phyloP scores from a whole-genome alignment of 495 filamentous ascomycete genomes.

The Trypethelium eluteriae region DNA sequence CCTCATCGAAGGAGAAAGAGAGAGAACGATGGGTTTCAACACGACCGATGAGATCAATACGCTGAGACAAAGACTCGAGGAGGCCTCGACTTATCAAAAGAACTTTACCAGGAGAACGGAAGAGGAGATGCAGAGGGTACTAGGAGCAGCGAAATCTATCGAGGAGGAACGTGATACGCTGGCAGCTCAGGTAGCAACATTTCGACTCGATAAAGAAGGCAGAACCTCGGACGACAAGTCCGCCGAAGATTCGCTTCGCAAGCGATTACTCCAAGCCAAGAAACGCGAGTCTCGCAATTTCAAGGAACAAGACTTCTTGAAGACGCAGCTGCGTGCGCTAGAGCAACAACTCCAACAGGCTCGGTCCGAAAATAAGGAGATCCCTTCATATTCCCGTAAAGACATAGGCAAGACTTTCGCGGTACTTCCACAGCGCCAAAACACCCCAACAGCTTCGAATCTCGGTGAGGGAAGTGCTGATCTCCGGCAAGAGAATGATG shows the following conservation, averaged over 20 bases:
- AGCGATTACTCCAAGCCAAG: not conserved
- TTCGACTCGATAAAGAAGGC: not conserved
- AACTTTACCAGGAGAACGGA: conserved; percentile 2
- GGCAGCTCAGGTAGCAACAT: not conserved
- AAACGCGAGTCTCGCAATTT: conserved; percentile 2
- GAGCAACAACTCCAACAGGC: not conserved
- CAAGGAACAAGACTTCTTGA: conserved; percentile 5
- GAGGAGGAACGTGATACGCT: not conserved
- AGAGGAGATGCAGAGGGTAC: not conserved
- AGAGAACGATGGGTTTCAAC: not conserved
- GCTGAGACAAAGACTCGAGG: not conserved
- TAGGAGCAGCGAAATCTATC: not conserved
- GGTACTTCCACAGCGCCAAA: not conserved
- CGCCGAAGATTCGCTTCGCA: conserved; percentile 2
- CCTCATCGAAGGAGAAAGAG: not conserved
- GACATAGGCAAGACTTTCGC: not conserved
- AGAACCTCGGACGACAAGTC: not conserved
- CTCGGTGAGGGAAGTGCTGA: not conserved
- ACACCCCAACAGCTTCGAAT: not conserved
- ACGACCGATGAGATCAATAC: not conserved
- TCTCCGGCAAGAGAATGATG: not conserved
- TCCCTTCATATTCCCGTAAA: not conserved
- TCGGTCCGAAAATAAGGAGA: not conserved
- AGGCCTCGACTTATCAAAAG: not conserved
- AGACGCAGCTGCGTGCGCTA: not conserved